Conservation (phyloP, 129 eudicot genomes). For the Pittosporum tobira region DNA sequence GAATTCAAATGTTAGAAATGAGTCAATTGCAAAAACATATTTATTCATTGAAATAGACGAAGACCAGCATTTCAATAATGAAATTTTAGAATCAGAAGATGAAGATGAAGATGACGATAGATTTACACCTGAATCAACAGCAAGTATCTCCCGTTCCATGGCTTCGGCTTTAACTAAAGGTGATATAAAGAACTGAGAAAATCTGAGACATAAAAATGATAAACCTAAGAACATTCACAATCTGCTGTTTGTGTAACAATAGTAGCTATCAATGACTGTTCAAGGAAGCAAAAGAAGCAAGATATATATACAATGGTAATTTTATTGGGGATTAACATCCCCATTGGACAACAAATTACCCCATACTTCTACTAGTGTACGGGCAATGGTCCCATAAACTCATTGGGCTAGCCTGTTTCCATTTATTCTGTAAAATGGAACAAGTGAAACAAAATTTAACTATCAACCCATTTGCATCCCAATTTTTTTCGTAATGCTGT, state of each 20-base stretch:
- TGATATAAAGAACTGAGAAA: conserved; percentile 85
- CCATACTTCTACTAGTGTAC: too few relatives aligned
- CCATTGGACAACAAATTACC: background rate
- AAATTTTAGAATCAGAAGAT: conserved; percentile 2
- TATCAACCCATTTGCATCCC: background rate
- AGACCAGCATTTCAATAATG: background rate
- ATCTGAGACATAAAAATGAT: conserved; percentile 35
- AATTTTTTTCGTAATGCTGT: too few relatives aligned
- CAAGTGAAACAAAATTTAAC: background rate
- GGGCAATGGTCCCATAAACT: too few relatives aligned
- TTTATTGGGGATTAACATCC: background rate
- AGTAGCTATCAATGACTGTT: background rate
- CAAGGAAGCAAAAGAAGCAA: background rate
- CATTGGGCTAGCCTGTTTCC: background rate
- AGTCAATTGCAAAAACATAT: conserved; percentile 7
- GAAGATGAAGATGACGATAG: conserved; percentile 10
- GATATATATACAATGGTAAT: too few relatives aligned
- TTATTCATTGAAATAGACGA: background rate
- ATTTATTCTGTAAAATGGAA: too few relatives aligned
- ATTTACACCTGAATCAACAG: conserved; percentile 99
- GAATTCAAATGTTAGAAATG: conserved; percentile 4
- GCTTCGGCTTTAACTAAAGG: conserved; percentile 87
- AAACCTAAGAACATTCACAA: conserved; percentile 6
- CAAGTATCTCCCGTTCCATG: conserved; percentile 93
- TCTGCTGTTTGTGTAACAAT: background rate